phyloP scores from a whole-genome alignment of 768 basidiomycete genomes.

The Naematelia aurantialba region DNA sequence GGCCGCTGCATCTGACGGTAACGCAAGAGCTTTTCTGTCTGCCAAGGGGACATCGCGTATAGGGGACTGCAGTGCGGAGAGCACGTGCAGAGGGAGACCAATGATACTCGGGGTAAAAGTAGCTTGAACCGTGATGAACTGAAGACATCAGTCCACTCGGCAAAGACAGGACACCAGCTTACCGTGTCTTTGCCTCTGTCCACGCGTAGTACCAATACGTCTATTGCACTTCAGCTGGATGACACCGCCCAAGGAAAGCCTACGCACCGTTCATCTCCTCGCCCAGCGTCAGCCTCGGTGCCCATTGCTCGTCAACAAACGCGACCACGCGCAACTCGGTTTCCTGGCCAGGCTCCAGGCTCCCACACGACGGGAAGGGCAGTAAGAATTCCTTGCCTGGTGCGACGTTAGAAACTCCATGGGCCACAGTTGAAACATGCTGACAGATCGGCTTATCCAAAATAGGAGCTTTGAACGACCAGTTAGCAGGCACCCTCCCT shows the following conservation, averaged over 20 bases:
- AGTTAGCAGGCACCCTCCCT: conserved; percentile 32
- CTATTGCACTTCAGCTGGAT: conserved; percentile 8
- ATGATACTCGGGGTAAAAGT: conserved; percentile 25
- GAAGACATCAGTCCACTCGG: background rate
- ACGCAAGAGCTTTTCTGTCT: conserved; percentile 21
- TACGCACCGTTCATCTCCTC: conserved; percentile 36
- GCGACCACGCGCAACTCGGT: conserved; percentile 21
- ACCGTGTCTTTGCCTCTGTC: conserved; percentile 35
- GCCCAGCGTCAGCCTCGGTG: conserved; percentile 25
- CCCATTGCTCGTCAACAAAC: conserved; percentile 20
- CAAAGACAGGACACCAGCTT: conserved; percentile 6
- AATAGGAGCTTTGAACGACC: conserved; percentile 29
- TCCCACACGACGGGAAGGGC: conserved; percentile 27
- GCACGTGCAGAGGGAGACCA: conserved; percentile 22
- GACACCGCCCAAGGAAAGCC: background rate
- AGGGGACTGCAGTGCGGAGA: conserved; percentile 16
- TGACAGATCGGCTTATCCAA: conserved; percentile 33
- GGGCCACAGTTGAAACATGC: conserved; percentile 3
- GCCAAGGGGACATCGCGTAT: conserved; percentile 15
- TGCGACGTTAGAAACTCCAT: background rate
- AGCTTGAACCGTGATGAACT: conserved; percentile 38
- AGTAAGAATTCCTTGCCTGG: conserved; percentile 36
- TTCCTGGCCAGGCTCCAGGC: conserved; percentile 22
- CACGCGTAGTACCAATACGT: conserved; percentile 37
- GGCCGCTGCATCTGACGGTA: conserved; percentile 9